Evolutionary conservation across 768 basidiomycete species (phyloP), one percentile per base, ranked within the genome.

Genomic region (Mycena pura): DNA sequence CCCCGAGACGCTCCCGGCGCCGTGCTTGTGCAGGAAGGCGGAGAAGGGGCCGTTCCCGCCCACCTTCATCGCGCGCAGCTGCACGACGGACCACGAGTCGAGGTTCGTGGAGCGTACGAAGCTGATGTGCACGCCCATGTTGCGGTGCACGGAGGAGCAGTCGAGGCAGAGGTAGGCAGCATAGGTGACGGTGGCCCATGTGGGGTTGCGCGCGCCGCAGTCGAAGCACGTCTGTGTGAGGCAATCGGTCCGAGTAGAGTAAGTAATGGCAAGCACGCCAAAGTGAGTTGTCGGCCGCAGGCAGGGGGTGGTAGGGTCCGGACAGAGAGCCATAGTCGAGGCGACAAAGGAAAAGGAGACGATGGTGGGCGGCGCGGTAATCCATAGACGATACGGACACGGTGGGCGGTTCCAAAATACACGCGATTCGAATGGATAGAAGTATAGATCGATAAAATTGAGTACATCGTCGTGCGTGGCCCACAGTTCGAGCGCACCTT

Each of bases 81-180:
- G 96, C 48, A 78, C 77, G 61, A 95, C 81, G 65, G 94, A 90
- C 97, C 97, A 99, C 61, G 85, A 87, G 75, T 99, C 97, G 43
- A 99, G 87, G 77, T 95, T 98, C 55, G 96, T 98, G 24, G 96
- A 99, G 65, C 96, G 82, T 40, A 99, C 96, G 70, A 99, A 99
- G 64, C 88, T 92, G 75, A 99, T 95, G 73, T 99, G 97, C 22
- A 99, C 96, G 68, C 97, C 97, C 87, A 98, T 89, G 74, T 96
- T 98, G 52, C 97, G 83, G 77, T 99, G 97, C 14, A 91, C 79
- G 66, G 91, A 92, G 5, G 96, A 99, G 81, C 97, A 99, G 60
- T 99, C 96, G 29, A 99, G 80, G 72, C 97, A 99, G 71, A 99
- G 95, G 77, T 99, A 99, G 14, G 99, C 89, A 31, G 94, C 96